Percentiles rank a stretch among this genome's conserved stretches.
These are phyloP conservation scores for Globisporangium recalcitrans DNA, from an alignment of 352 stramenopile species.

Conservation along the genomic window DNA sequence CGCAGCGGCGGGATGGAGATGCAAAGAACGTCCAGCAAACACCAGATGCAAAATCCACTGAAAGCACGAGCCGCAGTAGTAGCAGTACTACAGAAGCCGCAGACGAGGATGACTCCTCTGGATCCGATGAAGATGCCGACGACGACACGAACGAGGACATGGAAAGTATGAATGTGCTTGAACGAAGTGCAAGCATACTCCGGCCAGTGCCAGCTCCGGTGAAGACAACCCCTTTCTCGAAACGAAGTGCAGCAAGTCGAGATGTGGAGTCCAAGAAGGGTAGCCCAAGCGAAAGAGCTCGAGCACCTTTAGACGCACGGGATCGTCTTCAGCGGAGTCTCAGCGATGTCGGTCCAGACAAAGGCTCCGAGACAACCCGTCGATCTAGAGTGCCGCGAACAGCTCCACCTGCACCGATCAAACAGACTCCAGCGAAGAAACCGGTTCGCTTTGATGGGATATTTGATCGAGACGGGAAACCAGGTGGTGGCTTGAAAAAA, in stretches of 20 bases:
- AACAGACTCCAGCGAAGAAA: not conserved
- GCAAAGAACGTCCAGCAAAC: not conserved
- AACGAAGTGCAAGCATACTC: not conserved
- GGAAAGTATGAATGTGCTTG: not conserved
- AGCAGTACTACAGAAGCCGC: constrained; percentile 19
- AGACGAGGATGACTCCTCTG: constrained; percentile 7
- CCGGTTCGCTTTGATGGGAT: constrained; percentile 20
- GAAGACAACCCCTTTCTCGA: not conserved
- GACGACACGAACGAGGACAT: constrained; percentile 1
- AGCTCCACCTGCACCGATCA: constrained; percentile 20
- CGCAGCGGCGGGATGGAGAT: not conserved
- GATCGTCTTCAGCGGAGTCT: not conserved
- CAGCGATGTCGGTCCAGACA: not conserved
- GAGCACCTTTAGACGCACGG: not conserved
- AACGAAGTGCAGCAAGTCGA: not conserved
- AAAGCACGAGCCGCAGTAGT: constrained; percentile 7
- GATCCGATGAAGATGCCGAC: constrained; percentile 9
- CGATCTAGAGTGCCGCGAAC: constrained; percentile 22
- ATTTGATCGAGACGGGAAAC: constrained; percentile 28
- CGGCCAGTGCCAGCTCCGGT: constrained; percentile 21
- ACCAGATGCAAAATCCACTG: not conserved
- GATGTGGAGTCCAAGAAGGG: not conserved
- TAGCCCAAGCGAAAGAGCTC: not conserved
- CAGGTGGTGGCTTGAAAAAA: constrained; percentile 35
- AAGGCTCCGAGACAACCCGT: not conserved